phyloP scores from a whole-genome alignment of 495 filamentous ascomycete species.

The Aspergillus nidulans region DNA sequence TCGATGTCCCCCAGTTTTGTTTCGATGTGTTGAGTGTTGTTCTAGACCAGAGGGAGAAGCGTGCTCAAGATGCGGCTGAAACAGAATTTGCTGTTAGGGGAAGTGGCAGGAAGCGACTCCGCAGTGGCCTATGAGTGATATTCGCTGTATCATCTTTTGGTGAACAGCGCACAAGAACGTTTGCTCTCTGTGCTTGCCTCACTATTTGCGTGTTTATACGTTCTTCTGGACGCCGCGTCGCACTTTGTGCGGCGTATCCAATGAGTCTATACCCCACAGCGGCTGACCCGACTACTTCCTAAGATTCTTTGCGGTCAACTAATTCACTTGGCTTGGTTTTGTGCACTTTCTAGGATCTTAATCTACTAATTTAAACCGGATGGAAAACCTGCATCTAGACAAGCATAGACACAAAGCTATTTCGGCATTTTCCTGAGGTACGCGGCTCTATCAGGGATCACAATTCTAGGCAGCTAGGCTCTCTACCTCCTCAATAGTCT shows the following conservation, averaged over 20 bases:
- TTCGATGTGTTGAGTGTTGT: constrained; percentile 80
- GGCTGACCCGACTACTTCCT: neutral
- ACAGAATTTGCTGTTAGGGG: constrained; percentile 25
- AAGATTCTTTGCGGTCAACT: neutral
- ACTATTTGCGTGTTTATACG: neutral
- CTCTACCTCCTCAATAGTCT: constrained; percentile 69
- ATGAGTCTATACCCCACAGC: neutral
- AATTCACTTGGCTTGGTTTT: neutral
- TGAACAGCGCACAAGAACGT: neutral
- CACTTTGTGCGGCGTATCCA: neutral
- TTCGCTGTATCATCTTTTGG: neutral
- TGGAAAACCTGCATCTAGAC: neutral
- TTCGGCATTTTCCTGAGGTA: neutral
- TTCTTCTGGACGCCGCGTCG: neutral
- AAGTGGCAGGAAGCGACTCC: constrained; percentile 30
- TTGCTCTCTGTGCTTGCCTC: neutral
- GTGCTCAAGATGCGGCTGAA: constrained; percentile 25
- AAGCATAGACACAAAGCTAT: neutral
- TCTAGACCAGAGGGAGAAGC: constrained; percentile 62
- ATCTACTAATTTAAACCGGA: neutral
- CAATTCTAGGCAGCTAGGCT: constrained; percentile 25
- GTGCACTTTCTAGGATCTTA: neutral
- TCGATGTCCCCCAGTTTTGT: constrained; percentile 85
- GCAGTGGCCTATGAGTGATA: constrained; percentile 26
- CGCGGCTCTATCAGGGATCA: neutral